Percentiles rank a stretch among this genome's conserved stretches.
Conservation (phyloP, 2,329 filamentous ascomycete genomes). For the Colletotrichum sp. region DNA sequence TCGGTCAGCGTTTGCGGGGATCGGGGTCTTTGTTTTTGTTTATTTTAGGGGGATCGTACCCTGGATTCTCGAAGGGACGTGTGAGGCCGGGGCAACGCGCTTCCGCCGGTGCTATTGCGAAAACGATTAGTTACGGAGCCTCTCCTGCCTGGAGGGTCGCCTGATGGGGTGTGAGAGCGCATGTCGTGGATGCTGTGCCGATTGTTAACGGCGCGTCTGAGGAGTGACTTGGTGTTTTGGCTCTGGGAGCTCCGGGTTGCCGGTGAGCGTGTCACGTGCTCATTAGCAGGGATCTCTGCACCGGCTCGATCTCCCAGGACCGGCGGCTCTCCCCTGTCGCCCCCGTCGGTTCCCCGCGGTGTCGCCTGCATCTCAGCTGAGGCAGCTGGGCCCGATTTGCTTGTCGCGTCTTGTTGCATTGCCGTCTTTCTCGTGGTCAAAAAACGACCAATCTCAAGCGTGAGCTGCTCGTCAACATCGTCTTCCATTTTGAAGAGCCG, state of each 20-base stretch:
- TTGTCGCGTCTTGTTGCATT: not conserved
- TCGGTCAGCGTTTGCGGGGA: not conserved
- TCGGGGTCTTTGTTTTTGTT: not conserved
- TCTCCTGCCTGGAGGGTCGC: constrained; percentile 34
- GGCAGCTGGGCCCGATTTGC: not conserved
- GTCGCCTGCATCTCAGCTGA: not conserved
- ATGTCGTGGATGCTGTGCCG: constrained; percentile 32
- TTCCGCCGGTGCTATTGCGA: constrained; percentile 40
- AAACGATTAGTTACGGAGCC: constrained; percentile 35
- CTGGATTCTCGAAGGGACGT: constrained; percentile 40
- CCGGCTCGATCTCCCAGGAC: not conserved
- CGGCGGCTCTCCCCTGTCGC: not conserved
- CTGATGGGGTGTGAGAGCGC: constrained; percentile 27
- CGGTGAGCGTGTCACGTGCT: constrained; percentile 13
- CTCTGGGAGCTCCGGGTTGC: not conserved
- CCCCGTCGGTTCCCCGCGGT: not conserved
- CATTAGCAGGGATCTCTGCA: not conserved
- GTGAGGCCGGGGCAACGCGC: constrained; percentile 40
- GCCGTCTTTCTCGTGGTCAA: not conserved
- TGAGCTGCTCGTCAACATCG: not conserved
- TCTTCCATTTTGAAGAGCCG: not conserved
- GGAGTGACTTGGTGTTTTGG: constrained; percentile 19
- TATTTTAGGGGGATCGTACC: constrained; percentile 34
- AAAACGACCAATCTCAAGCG: not conserved
- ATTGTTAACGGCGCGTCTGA: constrained; percentile 6